A percentile compares a stretch with the other conserved stretches of the same genome.
Conservation (phyloP, 1,139 yeast species). For the Geotrichum klebahnii region DNA sequence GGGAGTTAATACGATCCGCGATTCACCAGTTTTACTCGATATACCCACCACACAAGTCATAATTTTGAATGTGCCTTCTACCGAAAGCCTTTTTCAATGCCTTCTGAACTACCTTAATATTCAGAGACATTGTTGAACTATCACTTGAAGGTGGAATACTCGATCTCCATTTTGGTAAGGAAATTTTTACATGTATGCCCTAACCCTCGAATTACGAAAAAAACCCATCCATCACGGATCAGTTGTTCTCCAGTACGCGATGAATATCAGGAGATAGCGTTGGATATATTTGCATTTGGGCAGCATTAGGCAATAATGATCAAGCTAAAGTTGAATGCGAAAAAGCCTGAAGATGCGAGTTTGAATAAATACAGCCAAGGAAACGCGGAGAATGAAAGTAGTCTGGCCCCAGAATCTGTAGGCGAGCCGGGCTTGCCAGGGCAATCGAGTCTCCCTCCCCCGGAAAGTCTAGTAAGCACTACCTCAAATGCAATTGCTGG, state of each 20-base stretch:
- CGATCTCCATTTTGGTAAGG: neutral
- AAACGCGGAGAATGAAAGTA: no score
- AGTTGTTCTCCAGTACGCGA: neutral
- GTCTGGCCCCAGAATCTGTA: no score
- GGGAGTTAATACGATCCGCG: constrained; percentile 3
- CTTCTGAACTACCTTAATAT: constrained; percentile 11
- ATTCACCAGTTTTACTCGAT: neutral
- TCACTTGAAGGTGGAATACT: no score
- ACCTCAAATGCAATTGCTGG: no score
- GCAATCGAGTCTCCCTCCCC: no score
- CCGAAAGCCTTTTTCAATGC: constrained; percentile 28
- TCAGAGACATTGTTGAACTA: constrained; percentile 13
- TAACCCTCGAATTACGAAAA: neutral
- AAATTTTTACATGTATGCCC: neutral
- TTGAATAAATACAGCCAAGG: no score
- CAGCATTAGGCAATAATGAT: no score
- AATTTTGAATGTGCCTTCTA: constrained; percentile 28
- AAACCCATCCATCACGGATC: neutral
- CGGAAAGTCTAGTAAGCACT: no score
- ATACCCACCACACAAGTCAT: constrained; percentile 24
- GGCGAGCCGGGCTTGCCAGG: no score
- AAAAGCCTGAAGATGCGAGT: constrained; percentile 20
- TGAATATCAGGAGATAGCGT: no score
- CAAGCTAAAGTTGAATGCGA: constrained; percentile 36
- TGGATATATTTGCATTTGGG: no score